These are phyloP conservation scores for Crithidia fasciculata DNA, from an alignment of 208 protist species.

Conservation along the genomic window DNA sequence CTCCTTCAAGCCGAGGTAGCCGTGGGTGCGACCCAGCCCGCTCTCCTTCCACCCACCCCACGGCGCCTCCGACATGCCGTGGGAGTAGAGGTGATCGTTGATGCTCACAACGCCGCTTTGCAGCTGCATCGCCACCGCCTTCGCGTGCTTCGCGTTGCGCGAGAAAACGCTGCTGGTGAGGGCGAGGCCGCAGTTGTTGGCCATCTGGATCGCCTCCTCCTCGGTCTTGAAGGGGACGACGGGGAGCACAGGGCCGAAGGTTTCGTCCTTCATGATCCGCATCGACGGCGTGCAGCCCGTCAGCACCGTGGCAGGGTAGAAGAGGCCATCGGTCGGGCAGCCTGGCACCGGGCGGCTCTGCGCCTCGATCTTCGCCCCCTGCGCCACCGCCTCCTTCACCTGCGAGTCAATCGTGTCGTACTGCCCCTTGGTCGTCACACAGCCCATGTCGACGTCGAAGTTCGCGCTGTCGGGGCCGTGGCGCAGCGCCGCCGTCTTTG, in stretches of 20 bases:
- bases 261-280: conserved; percentile 88
- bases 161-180: conserved; percentile 87
- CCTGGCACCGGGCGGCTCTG: conserved; percentile 65
- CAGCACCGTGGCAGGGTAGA: conserved; percentile 88
- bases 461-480: conserved; percentile 61
- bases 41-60: conserved; percentile 92
- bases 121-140: conserved; percentile 50
- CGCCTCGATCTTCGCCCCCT: conserved; percentile 68
- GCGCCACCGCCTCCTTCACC: conserved; percentile 68
- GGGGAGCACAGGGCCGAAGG: conserved; percentile 91
- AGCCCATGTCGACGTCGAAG: conserved; percentile 76
- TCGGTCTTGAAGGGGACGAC: conserved; percentile 80
- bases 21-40: conserved; percentile 87
- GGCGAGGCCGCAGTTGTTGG: conserved; percentile 77
- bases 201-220: conserved; percentile 75
- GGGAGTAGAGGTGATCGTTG: conserved; percentile 80
- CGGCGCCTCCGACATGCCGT: conserved; percentile 74
- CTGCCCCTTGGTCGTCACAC: conserved; percentile 71
- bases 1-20: conserved; percentile 74
- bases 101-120: conserved; percentile 86
- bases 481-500: conserved; percentile 74
- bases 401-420: conserved; percentile 63
- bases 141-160: conserved; percentile 32
- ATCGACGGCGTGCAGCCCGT: conserved; percentile 79
- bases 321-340: conserved; percentile 54